Evolutionary conservation across 129 eudicot genomes (phyloP), one percentile per base, ranked within the genome.

Genomic region (Mikania micrantha): DNA sequence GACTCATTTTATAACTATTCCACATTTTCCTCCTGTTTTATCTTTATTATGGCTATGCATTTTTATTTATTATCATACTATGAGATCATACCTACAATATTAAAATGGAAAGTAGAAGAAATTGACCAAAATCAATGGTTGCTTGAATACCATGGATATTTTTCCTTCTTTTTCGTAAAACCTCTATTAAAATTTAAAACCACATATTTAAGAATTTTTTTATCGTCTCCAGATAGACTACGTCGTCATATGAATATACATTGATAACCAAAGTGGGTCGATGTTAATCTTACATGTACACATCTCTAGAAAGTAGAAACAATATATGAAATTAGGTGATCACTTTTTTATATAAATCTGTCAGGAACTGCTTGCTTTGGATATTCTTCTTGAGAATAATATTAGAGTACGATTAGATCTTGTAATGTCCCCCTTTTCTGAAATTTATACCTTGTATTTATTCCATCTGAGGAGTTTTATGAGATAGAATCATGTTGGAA

Each of bases 51-150:
- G 21, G 20, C 4, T 38, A 28, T n/a, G 24, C 39, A n/a, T 58
- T 20, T 57, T 57, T 20, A 57, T 32, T 58, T 58, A 28, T 58
- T 29, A 6, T 58, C 64, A 58, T 35, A 28, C 64, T 31, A 29
- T 57, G 8, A 29, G n/a, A 31, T 58, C 22, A 57, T 58, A 28
- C 64, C 24, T 58, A 17, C 39, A 41, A 15, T 35, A 65, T 41
- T 54, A 42, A 64, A 65, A 64, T 42, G 36, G 69, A n/a, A n/a
- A 40, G 53, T 9, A 40, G 36, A 40, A 64, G 24, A 40, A 25
- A 3, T 11, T 27, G 15, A 27, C 70, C 16, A 42, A 65, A 42
- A 42, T 65, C 39, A 65, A 25, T 42, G 57, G 57, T 65, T 42
- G 36, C 15, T 41, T 22, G 16, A 41, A 40, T 17, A 7, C 8